Conservation (phyloP, 257 asterid genomes). For the Petunia axillaris region DNA sequence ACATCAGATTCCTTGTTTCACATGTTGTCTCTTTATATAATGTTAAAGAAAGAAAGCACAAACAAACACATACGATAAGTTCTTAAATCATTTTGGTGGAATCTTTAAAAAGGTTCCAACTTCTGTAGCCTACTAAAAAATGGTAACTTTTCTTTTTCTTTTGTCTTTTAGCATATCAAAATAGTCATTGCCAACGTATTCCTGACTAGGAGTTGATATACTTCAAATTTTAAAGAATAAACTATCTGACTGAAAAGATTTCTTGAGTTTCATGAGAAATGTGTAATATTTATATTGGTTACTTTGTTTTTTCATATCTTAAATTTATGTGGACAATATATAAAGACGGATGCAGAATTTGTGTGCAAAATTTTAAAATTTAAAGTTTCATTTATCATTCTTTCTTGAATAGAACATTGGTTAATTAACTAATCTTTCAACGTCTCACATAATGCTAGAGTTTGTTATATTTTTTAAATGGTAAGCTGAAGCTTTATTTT, state of each 20-base stretch:
- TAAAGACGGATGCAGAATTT: no score
- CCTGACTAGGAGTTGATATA: neutral
- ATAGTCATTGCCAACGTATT: slow-evolving; percentile 10
- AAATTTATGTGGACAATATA: no score
- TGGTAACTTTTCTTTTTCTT: neutral
- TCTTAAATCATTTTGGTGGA: neutral
- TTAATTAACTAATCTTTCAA: no score
- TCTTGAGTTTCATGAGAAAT: neutral
- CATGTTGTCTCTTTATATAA: neutral
- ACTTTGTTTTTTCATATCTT: no score
- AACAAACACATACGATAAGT: neutral
- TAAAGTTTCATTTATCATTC: no score
- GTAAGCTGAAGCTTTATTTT: no score
- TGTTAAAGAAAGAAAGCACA: neutral
- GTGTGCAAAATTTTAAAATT: no score
- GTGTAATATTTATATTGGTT: neutral
- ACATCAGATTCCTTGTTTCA: neutral
- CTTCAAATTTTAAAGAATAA: neutral
- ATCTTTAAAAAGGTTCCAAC: slow-evolving; percentile 1
- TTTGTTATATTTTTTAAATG: no score
- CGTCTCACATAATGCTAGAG: no score
- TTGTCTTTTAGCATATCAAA: neutral
- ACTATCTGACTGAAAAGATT: no score
- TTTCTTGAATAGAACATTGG: no score
- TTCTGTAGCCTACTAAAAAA: neutral